Evolutionary conservation across 2,329 filamentous ascomycete genomes (phyloP).

Genomic region (Colletotrichum acutatum): DNA sequence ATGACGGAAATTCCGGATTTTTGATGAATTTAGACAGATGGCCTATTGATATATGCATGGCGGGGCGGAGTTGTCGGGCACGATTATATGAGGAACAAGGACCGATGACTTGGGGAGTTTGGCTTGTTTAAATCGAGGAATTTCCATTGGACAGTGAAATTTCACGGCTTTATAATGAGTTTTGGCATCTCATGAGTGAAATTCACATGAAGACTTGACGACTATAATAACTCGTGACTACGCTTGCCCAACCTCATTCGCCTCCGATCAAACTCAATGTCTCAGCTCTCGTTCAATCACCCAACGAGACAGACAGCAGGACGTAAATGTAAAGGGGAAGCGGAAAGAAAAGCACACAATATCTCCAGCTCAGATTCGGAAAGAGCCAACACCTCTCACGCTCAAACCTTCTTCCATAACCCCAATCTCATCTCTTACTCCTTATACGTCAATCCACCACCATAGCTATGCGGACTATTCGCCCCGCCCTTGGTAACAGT

Average conservation of each 20-base stretch:
- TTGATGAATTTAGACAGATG: conserved; percentile 26
- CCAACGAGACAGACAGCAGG: neutral
- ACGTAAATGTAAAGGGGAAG: neutral
- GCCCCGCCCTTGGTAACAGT: conserved; percentile 54
- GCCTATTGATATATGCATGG: neutral
- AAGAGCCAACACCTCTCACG: neutral
- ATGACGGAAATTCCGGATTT: conserved; percentile 52
- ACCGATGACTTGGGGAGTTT: neutral
- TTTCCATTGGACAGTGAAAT: neutral
- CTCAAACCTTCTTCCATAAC: neutral
- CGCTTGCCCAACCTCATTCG: neutral
- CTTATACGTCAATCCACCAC: conserved; percentile 63
- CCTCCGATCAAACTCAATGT: neutral
- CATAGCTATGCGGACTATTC: conserved; percentile 61
- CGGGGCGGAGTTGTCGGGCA: neutral
- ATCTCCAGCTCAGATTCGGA: neutral
- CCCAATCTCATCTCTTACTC: conserved; percentile 4
- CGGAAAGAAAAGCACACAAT: too few species aligned
- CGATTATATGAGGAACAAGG: neutral
- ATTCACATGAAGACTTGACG: neutral
- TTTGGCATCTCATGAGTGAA: neutral
- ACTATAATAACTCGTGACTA: neutral
- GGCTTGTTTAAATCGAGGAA: neutral
- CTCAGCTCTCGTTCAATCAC: neutral
- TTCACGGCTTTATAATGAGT: neutral